Evolutionary conservation across 257 asterid species (phyloP), one percentile per base, ranked within the genome.

Genomic region (Eucommia ulmoides): DNA sequence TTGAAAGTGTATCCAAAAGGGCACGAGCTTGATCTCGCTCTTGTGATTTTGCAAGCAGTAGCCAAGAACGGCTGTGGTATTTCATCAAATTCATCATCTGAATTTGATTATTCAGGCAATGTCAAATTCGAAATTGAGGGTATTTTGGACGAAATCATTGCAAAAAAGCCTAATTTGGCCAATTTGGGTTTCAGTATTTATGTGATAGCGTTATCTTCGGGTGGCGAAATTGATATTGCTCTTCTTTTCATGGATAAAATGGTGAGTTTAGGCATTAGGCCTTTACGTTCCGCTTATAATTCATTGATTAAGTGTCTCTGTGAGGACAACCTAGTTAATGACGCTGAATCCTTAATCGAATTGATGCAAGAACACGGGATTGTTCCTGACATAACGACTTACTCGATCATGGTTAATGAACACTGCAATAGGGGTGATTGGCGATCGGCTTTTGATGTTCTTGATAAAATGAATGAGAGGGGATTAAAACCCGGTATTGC

Each of bases 401-500:
- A 23, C 16, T 50, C 22, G 26, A 24, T 50, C 23, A 22, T 50
- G 26, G 54, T 50, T 24, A 15, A 50, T 24, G 54, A 50, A 50
- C 19, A 22, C 22, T 50, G 54, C 14, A 50, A 50, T 23, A 21
- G 3, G 0, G 54, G 54, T 18, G 54, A 50, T 2, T 50, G 23
- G 18, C 21, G 22, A 24, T 50, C 19, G 18, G 42, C 54, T 41
- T 33, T 50, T 24, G 54, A 50, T 24, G 19, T 50, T 50, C 26
- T 50, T 35, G 21, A 50, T 17, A 29, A 22, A 24, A 50, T 50
- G 26, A 41, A 50, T 22, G 54, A 50, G 22, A 24, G 23, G 38
- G 54, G 54, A 50, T 7, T 50, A 22, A 50, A 24, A 41, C 54
- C 41, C 4, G 18, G 22, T 9, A 22, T 50, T 50, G 54, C 54